phyloP scores from a whole-genome alignment of 352 stramenopile species.

The Globisporangium recalcitrans region DNA sequence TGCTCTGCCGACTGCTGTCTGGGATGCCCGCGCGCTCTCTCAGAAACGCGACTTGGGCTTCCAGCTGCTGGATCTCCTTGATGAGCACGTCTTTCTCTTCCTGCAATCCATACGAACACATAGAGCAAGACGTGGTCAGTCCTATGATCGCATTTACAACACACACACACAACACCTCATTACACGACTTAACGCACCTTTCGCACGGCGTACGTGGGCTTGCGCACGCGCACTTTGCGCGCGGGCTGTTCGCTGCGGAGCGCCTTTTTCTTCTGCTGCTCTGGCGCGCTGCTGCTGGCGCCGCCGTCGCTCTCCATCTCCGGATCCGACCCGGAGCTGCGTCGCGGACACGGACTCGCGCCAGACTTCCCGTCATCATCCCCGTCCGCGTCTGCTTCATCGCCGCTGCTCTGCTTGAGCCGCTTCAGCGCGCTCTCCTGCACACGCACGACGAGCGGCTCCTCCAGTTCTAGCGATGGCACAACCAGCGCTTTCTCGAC shows the following conservation, averaged over 20 bases:
- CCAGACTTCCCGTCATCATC: not conserved
- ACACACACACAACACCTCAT: not conserved
- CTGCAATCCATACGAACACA: slow-evolving; percentile 3
- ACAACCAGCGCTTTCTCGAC: not conserved
- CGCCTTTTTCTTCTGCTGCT: not conserved
- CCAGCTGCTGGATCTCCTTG: slow-evolving; percentile 26
- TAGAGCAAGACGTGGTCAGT: not conserved
- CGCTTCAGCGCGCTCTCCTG: slow-evolving; percentile 1
- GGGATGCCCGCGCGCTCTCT: slow-evolving; percentile 27
- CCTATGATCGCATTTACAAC: not conserved
- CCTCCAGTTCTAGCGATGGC: not conserved
- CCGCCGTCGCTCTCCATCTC: slow-evolving; percentile 12
- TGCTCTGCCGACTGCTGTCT: slow-evolving; percentile 8
- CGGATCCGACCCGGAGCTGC: slow-evolving; percentile 9
- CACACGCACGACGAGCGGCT: not conserved
- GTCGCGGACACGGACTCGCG: not conserved
- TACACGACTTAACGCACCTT: slow-evolving; percentile 2
- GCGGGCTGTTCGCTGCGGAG: not conserved
- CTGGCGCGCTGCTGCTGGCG: slow-evolving; percentile 11
- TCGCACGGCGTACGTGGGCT: slow-evolving; percentile 19
- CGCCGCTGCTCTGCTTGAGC: not conserved
- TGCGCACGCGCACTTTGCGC: slow-evolving; percentile 18
- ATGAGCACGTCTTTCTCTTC: slow-evolving; percentile 45
- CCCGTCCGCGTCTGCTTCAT: not conserved
- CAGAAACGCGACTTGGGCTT: slow-evolving; percentile 27